Conservation (phyloP, 1,284 basidiomycete species). For the Exobasidium rhododendri region DNA sequence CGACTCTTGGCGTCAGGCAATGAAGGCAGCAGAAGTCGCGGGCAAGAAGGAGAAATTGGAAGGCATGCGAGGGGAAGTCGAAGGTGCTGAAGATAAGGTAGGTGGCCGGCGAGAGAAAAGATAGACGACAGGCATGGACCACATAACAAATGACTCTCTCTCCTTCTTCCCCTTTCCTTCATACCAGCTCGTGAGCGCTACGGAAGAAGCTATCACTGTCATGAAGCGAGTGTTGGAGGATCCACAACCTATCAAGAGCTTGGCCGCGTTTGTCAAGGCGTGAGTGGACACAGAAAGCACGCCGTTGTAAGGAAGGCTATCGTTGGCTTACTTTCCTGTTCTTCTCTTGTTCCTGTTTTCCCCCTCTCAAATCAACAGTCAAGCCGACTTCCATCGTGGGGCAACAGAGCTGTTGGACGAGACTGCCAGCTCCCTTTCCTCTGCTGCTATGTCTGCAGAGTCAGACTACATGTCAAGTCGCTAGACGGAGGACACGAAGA, state of each 20-base stretch:
- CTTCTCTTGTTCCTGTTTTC: neutral
- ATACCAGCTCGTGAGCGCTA: constrained; percentile 85
- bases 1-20: constrained; percentile 48
- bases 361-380: no score
- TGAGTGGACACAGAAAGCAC: neutral
- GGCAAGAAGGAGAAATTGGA: constrained; percentile 40
- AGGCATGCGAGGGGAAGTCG: constrained; percentile 43
- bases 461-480: constrained; percentile 18
- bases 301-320: neutral
- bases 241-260: constrained; percentile 89
- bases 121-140: no score
- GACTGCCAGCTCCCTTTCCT: constrained; percentile 1
- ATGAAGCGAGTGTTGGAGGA: constrained; percentile 98
- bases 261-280: constrained; percentile 87
- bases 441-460: constrained; percentile 15
- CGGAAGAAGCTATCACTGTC: constrained; percentile 92
- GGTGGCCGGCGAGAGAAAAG: no score
- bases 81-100: constrained; percentile 53
- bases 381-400: constrained; percentile 80
- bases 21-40: constrained; percentile 40
- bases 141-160: neutral
- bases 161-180: no score
- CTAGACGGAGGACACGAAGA: neutral
- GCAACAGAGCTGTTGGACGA: constrained; percentile 78
- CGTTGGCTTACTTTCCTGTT: neutral